Base-by-base conservation (phyloP, 768 basidiomycete genomes). In the Tylopilus intermedius region DNA sequence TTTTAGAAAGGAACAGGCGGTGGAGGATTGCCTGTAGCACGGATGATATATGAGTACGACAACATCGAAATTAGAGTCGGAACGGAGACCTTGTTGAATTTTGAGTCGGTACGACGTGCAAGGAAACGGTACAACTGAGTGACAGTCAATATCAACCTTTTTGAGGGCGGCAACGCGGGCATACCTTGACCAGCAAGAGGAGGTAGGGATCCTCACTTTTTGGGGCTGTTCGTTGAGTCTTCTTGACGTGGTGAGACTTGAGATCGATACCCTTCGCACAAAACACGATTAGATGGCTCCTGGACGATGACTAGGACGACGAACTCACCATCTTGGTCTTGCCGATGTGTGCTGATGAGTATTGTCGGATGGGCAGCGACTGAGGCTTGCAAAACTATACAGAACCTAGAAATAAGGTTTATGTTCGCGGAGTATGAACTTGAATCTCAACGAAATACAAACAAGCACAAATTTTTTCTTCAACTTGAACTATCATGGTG, bases 201-300 rank as follows among this genome's bases (percentile, higher is more conserved):
- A 99, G 83, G 79, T 99, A 98, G 15, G 95, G 95, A 75, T 99
- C 96, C 88, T 97, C 92, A 73, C 92, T 95, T 80, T 90, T 91
- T 72, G 96, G 96, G 58, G 91, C 91, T 62, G 89, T 88, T 59
- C 96, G 86, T 68, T 83, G 77, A 63, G 94, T 84, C 83, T 96
- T 97, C 86, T 90, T 95, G 85, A 96, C 94, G 85, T 99, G 95
- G 81, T 98, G 95, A 74, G 79, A 77, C 72, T 80, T 79, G 75
- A 97, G 83, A 77, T 96, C 94, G 75, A 96, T 95, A 86, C 93
- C 94, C 94, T 91, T 70, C 13, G 37, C 43, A 55, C 22, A 15
- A 1, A 41, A 33, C 24, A 22, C 48, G 43, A 39, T 68, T 43
- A 62, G 48, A 61, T 50, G 46, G 41, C 45, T 27, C 43, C 47